Conservation (phyloP, 2,329 filamentous ascomycete species). For the Mycogone perniciosa region DNA sequence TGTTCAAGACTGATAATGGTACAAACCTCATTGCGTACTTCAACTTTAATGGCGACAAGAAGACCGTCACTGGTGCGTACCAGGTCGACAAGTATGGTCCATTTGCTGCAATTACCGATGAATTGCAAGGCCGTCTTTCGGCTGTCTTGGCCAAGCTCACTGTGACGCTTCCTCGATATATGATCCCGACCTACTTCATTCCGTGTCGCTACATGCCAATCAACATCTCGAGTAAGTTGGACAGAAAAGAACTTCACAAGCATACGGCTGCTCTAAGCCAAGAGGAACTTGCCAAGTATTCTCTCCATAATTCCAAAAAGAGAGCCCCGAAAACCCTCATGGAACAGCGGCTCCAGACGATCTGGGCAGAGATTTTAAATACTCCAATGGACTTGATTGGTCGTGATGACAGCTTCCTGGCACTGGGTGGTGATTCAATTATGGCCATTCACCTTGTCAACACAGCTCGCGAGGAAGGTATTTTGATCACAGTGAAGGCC, state of each 20-base stretch:
- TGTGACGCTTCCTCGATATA: constrained; percentile 1
- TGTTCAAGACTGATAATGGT: not conserved
- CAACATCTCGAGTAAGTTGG: constrained; percentile 2
- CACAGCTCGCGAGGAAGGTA: not conserved
- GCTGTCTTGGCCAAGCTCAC: not conserved
- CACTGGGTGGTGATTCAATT: constrained; percentile 23
- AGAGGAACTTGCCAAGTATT: not conserved
- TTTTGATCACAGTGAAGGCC: constrained; percentile 6
- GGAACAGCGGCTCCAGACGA: constrained; percentile 3
- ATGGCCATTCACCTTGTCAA: constrained; percentile 17
- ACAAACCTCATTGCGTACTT: constrained; percentile 1
- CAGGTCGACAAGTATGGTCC: not conserved
- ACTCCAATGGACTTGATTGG: constrained; percentile 21
- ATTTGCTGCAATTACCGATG: constrained; percentile 8
- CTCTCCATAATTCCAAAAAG: not conserved
- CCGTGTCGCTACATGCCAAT: constrained; percentile 1
- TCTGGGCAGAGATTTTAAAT: constrained; percentile 6
- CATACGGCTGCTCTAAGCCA: not conserved
- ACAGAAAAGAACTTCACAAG: not conserved
- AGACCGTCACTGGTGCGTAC: not conserved
- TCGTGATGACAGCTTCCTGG: constrained; percentile 21
- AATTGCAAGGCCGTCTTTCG: constrained; percentile 7
- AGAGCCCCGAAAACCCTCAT: not conserved
- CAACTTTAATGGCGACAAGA: constrained; percentile 2
- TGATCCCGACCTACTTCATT: constrained; percentile 4